Percentiles rank a stretch among this genome's conserved stretches.
Evolutionary conservation across 163 green algal species (phyloP).

Genomic region (Scenedesmus sp.): DNA sequence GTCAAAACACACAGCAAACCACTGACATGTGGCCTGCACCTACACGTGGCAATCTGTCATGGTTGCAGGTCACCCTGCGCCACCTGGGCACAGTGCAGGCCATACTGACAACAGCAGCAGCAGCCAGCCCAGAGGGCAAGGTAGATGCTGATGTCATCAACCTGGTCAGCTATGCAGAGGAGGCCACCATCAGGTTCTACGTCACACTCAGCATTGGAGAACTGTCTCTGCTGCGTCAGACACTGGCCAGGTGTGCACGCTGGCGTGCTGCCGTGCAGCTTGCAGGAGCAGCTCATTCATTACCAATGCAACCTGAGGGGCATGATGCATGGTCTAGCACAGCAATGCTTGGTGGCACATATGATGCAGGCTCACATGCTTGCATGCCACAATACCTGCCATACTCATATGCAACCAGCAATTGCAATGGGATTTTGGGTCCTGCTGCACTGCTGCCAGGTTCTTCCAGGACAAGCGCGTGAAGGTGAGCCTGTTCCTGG

Average conservation of each 20-base stretch:
- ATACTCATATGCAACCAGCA: too few species aligned
- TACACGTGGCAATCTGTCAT: background rate
- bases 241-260: conserved; percentile 54
- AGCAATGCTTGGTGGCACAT: too few species aligned
- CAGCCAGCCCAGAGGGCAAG: conserved; percentile 12
- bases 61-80: conserved; percentile 65
- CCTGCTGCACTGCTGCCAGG: background rate
- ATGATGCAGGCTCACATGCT: too few species aligned
- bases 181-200: conserved; percentile 58
- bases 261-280: background rate
- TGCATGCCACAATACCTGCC: too few species aligned
- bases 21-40: too few species aligned
- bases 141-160: conserved; percentile 3
- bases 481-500: conserved; percentile 78
- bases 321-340: too few species aligned
- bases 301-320: too few species aligned
- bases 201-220: conserved; percentile 55
- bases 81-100: conserved; percentile 67
- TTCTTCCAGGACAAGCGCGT: conserved; percentile 70
- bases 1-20: too few species aligned
- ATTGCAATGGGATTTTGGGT: too few species aligned
- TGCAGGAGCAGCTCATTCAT: too few species aligned
- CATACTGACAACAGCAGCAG: conserved; percentile 56
- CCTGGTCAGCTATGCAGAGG: conserved; percentile 57
- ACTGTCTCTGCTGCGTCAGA: conserved; percentile 68